Evolutionary conservation across 225 moss, liverwort and hornwort species (phyloP).

Genomic region (Anthoceros angustus): DNA sequence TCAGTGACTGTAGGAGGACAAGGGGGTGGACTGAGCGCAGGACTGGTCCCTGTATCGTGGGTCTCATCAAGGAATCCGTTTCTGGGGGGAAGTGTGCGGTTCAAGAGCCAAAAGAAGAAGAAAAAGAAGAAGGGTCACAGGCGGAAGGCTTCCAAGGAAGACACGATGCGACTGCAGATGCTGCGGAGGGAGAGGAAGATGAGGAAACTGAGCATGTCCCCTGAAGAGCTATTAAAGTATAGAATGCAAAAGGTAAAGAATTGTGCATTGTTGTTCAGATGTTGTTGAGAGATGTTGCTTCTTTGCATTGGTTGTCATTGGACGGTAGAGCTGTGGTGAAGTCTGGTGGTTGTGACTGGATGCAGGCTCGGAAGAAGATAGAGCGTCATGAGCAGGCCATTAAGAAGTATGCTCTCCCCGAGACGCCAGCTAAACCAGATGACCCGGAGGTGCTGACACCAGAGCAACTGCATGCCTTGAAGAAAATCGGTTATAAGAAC

Average conservation of each 20-base stretch:
- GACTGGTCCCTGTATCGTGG: constrained; percentile 12
- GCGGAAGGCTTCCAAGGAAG: constrained; percentile 22
- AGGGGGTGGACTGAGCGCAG: constrained; percentile 18
- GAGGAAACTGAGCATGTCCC: constrained; percentile 31
- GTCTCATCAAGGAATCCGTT: constrained; percentile 19
- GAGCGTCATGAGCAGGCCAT: constrained; percentile 49
- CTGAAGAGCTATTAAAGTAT: constrained; percentile 28
- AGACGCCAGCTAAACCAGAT: constrained; percentile 66
- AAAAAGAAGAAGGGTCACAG: constrained; percentile 23
- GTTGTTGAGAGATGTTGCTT: background rate
- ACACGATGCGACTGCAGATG: constrained; percentile 22
- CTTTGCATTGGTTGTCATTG: background rate
- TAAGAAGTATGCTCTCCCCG: constrained; percentile 67
- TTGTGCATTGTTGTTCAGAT: background rate
- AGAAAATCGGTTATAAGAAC: constrained; percentile 93
- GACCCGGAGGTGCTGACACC: constrained; percentile 71
- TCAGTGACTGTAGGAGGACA: constrained; percentile 9
- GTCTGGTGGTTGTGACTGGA: background rate
- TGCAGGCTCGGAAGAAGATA: constrained; percentile 51
- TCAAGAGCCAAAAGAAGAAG: constrained; percentile 23
- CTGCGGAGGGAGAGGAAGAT: constrained; percentile 19
- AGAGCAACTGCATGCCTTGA: constrained; percentile 70
- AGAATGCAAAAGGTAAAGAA: constrained; percentile 20
- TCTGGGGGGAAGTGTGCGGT: constrained; percentile 28
- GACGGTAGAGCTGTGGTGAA: background rate